Base-by-base conservation (phyloP, 106 monocot species). In the Dendrobium huoshanense region DNA sequence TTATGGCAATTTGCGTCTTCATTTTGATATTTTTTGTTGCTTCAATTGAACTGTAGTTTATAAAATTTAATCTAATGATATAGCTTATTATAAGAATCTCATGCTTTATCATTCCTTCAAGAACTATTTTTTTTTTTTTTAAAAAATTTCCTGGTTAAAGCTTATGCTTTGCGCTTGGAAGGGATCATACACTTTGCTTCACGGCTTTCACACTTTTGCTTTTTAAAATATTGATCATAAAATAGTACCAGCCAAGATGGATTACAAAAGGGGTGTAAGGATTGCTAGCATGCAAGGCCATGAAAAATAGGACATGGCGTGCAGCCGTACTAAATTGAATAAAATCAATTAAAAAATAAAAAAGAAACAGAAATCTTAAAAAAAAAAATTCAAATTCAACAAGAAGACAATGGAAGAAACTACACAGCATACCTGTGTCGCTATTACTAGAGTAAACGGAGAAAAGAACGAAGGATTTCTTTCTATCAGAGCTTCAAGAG, bases 391-490 rank as follows among this genome's bases (percentile, higher is more conserved):
- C 51, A 51, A 54, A 48, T 31, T 68, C 31, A 70, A 70, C 37
- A 70, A 37, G 70, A 70, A 68, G 11, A 15, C 5, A 51, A 77
- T 29, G 29, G 15, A 51, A 27, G 25, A 51, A 48, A 44, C 10
- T 37, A 25, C 55, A 16, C 18, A 68, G 19, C 48, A 78, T 82
- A 95, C 98, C 91, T 99, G 98, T 24, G 94, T 95, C 61, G 98
- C 98, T 78, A 99, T 91, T 33, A 97, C 91, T 59, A 99, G 79
- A 59, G 92, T 88, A 77, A 95, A 99, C 67, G 91, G 84, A 20
- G 89, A n/a, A 86, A 99, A 97, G 80, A 97, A 97, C 7, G 90
- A 92, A 83, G 94, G 86, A 54, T 90, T 92, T 67, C 85, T 89
- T 78, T 95, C 98, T 75, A 99, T 95, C 55, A 99, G 87, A 2